These are phyloP conservation scores for Zelonia costaricensis DNA, from an alignment of 208 protist species.

Conservation along the genomic window DNA sequence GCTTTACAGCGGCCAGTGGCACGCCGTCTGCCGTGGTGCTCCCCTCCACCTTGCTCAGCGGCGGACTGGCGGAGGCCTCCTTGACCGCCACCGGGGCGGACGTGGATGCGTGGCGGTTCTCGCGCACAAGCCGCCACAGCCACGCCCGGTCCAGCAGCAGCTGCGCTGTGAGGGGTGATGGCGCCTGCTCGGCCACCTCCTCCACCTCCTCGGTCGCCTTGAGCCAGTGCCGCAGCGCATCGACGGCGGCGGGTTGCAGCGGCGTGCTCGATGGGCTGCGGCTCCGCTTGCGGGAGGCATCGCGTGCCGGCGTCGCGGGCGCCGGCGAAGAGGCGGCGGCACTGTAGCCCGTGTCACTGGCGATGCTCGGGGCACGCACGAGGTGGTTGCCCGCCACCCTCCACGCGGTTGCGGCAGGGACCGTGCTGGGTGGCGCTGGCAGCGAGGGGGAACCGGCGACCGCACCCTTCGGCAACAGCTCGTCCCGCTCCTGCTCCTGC, in stretches of 20 bases:
- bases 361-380: constrained; percentile 13
- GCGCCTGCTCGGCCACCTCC: constrained; percentile 18
- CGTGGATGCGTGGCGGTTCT: neutral
- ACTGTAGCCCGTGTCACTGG: too few relatives aligned
- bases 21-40: too few relatives aligned
- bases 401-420: constrained; percentile 1
- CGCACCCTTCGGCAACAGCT: too few relatives aligned
- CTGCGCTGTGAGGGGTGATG: constrained; percentile 26
- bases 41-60: too few relatives aligned
- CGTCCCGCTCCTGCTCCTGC: too few relatives aligned
- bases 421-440: neutral
- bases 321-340: neutral
- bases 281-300: neutral
- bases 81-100: too few relatives aligned
- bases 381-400: constrained; percentile 28
- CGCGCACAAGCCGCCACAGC: constrained; percentile 17
- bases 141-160: constrained; percentile 22
- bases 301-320: neutral
- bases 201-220: constrained; percentile 23
- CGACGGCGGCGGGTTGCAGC: constrained; percentile 1
- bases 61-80: too few relatives aligned
- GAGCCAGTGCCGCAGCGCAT: constrained; percentile 18
- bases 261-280: neutral
- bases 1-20: too few relatives aligned
- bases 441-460: too few relatives aligned